These are phyloP conservation scores for Leccinum uliginosum DNA, from an alignment of 768 basidiomycete species.

Conservation along the genomic window DNA sequence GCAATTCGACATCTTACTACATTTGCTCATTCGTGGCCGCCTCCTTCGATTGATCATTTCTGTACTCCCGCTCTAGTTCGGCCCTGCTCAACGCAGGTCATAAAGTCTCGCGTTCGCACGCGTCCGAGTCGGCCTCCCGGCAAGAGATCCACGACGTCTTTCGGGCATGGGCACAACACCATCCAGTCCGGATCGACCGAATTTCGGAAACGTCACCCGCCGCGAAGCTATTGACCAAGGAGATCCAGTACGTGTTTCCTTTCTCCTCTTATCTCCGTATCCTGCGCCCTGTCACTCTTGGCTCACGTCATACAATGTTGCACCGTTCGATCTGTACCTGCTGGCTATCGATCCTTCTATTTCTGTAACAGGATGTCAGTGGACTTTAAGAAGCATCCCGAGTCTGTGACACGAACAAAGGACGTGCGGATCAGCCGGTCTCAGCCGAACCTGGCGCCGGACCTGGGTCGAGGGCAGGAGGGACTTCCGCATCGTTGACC, in stretches of 20 bases:
- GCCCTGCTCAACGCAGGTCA: conserved; percentile 86
- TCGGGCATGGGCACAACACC: conserved; percentile 74
- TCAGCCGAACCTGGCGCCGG: conserved; percentile 86
- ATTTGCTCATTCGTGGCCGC: not conserved
- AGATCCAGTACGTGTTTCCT: conserved; percentile 57
- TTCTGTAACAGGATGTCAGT: conserved; percentile 38
- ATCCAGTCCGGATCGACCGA: conserved; percentile 84
- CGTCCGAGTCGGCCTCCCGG: conserved; percentile 70
- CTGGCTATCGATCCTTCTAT: too few relatives aligned
- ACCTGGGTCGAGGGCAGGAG: conserved; percentile 63
- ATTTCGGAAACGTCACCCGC: conserved; percentile 73
- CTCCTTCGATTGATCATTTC: not conserved
- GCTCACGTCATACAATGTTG: not conserved
- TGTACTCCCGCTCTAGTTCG: conserved; percentile 46
- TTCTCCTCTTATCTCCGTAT: not conserved
- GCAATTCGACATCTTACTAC: not conserved
- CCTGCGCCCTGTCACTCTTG: not conserved
- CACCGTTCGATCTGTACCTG: too few relatives aligned
- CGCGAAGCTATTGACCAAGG: conserved; percentile 59
- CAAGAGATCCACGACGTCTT: conserved; percentile 75
- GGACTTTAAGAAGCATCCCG: conserved; percentile 75
- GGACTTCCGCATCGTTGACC: conserved; percentile 29
- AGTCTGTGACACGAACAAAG: conserved; percentile 53
- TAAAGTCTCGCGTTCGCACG: conserved; percentile 86
- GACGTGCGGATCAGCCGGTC: conserved; percentile 81